phyloP scores from a whole-genome alignment of 495 filamentous ascomycete genomes.

The Talaromyces proteolyticus region DNA sequence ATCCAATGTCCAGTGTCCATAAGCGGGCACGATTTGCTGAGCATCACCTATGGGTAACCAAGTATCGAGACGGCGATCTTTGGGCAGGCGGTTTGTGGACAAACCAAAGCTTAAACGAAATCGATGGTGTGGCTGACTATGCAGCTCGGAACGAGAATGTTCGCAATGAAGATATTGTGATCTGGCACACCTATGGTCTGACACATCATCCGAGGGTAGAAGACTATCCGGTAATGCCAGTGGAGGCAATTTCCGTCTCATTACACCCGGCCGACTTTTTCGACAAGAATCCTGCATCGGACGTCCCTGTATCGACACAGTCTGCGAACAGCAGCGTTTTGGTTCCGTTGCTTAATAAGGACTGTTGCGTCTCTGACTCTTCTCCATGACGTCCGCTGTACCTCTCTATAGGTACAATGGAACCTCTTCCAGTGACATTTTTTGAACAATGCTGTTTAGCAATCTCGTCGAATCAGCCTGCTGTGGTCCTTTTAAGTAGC shows the following conservation, averaged over 20 bases:
- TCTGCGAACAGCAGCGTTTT: too few relatives aligned
- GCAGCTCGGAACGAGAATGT: constrained; percentile 31
- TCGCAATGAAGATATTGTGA: constrained; percentile 17
- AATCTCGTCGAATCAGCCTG: too few relatives aligned
- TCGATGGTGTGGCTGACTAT: constrained; percentile 44
- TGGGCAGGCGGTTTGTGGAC: constrained; percentile 73
- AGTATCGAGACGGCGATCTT: constrained; percentile 64
- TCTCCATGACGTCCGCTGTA: too few relatives aligned
- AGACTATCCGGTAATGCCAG: constrained; percentile 51
- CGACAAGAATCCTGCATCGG: constrained; percentile 57
- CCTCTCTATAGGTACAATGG: too few relatives aligned
- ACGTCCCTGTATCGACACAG: constrained; percentile 7
- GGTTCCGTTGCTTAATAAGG: too few relatives aligned
- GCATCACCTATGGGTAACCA: constrained; percentile 66
- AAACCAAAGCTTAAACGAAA: constrained; percentile 51
- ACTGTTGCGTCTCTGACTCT: too few relatives aligned
- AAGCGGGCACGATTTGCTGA: constrained; percentile 69
- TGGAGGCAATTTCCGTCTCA: constrained; percentile 47
- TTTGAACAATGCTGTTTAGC: too few relatives aligned
- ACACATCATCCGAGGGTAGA: constrained; percentile 43
- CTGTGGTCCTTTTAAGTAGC: too few relatives aligned
- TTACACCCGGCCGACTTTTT: constrained; percentile 72
- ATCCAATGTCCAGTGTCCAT: constrained; percentile 57
- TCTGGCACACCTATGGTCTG: constrained; percentile 36
- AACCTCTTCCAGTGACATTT: too few relatives aligned